Percentiles rank a stretch among this genome's conserved stretches.
phyloP scores from a whole-genome alignment of 2,329 filamentous ascomycete genomes.

The Lanzia echinophila region DNA sequence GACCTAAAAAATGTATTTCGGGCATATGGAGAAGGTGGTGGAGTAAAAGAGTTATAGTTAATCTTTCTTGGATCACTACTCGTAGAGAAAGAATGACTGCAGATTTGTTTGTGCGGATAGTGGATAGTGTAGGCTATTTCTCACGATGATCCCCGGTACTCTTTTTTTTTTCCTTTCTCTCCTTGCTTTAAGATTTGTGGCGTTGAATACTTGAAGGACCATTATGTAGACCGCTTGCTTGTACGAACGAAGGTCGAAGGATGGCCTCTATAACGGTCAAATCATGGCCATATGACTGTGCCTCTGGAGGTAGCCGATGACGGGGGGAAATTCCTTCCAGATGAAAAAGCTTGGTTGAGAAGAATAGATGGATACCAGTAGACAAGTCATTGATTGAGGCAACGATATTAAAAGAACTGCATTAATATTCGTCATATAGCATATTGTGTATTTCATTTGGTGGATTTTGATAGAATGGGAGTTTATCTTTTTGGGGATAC shows the following conservation, averaged over 20 bases:
- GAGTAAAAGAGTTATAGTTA: not conserved
- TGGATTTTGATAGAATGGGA: not conserved
- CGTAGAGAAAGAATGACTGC: not conserved
- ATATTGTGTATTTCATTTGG: not conserved
- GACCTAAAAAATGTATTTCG: not conserved
- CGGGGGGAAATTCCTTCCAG: conserved; percentile 13
- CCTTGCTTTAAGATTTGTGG: conserved; percentile 1
- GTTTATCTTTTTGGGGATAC: too few relatives aligned
- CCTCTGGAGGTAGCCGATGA: conserved; percentile 21
- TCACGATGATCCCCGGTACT: conserved; percentile 2
- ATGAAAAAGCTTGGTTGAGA: conserved; percentile 5
- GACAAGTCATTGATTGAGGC: not conserved
- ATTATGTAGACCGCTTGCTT: not conserved
- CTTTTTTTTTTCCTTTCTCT: not conserved
- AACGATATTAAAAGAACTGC: not conserved
- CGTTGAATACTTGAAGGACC: conserved; percentile 1
- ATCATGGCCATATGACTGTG: conserved; percentile 8
- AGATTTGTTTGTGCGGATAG: not conserved
- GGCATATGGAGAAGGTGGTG: not conserved
- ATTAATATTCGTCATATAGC: not conserved
- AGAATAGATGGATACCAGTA: not conserved
- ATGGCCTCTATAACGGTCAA: not conserved
- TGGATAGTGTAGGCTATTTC: not conserved
- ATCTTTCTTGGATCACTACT: not conserved
- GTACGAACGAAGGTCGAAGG: not conserved